Conservation (phyloP, 352 stramenopile genomes). For the Phytophthora cactorum region DNA sequence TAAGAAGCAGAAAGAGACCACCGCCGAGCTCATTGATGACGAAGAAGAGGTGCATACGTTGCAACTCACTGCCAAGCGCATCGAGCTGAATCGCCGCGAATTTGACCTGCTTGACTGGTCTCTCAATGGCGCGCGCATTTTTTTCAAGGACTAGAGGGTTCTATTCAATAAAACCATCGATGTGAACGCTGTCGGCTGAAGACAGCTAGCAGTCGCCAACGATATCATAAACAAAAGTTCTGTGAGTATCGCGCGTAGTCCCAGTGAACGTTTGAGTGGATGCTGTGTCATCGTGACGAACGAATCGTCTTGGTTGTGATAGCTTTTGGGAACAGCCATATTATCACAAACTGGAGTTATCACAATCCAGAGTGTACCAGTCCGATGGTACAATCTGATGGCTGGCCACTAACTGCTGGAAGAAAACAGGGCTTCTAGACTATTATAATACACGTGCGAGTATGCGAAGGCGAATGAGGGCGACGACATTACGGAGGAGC, state of each 20-base stretch:
- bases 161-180: neutral
- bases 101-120: slow-evolving; percentile 92
- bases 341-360: too few relatives aligned
- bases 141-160: slow-evolving; percentile 86
- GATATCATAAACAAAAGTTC: neutral
- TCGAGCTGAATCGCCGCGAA: slow-evolving; percentile 87
- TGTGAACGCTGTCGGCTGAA: slow-evolving; percentile 22
- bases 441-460: too few relatives aligned
- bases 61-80: slow-evolving; percentile 87
- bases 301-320: too few relatives aligned
- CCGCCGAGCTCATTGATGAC: slow-evolving; percentile 84
- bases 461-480: too few relatives aligned
- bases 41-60: slow-evolving; percentile 89
- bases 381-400: too few relatives aligned
- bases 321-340: too few relatives aligned
- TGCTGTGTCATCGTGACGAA: too few relatives aligned
- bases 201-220: slow-evolving; percentile 5
- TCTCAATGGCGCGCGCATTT: slow-evolving; percentile 91
- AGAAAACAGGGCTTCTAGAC: too few relatives aligned
- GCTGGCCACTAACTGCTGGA: too few relatives aligned
- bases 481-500: too few relatives aligned
- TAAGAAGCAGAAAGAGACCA: slow-evolving; percentile 86
- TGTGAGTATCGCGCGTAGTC: neutral
- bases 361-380: too few relatives aligned
- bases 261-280: neutral